These are phyloP conservation scores for Alternaria infectoria DNA, from an alignment of 2,329 filamentous ascomycete genomes.

Conservation along the genomic window DNA sequence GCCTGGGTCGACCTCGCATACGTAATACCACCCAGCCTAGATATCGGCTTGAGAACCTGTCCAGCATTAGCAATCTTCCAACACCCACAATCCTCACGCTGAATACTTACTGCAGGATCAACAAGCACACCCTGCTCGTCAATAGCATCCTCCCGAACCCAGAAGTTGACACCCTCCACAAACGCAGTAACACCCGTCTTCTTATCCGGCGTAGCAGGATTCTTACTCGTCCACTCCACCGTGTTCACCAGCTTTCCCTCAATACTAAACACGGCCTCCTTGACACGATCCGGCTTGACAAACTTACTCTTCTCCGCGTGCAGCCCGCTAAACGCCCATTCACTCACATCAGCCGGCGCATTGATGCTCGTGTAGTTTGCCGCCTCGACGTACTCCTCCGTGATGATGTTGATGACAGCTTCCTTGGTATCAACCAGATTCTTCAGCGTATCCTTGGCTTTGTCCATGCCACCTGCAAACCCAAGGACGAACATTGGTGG, in stretches of 20 bases:
- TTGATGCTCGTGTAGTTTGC: conserved; percentile 84
- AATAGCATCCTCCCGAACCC: conserved; percentile 86
- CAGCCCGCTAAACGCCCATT: conserved; percentile 81
- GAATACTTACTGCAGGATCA: conserved; percentile 67
- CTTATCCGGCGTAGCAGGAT: conserved; percentile 67
- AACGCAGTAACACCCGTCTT: conserved; percentile 77
- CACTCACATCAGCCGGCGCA: conserved; percentile 74
- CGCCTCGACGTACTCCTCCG: conserved; percentile 83
- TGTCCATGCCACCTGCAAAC: conserved; percentile 62
- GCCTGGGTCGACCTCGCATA: conserved; percentile 75
- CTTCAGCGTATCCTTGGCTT: conserved; percentile 78
- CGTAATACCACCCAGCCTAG: conserved; percentile 82
- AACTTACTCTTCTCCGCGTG: conserved; percentile 70
- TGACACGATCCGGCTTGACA: conserved; percentile 75
- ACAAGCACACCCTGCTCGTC: conserved; percentile 77
- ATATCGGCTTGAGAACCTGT: conserved; percentile 74
- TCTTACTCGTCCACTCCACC: conserved; percentile 77
- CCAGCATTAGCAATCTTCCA: background rate
- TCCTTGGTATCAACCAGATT: conserved; percentile 76
- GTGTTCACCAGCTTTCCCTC: conserved; percentile 78
- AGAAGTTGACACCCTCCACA: conserved; percentile 85
- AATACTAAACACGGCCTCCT: conserved; percentile 81
- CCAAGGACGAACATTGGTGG: conserved; percentile 80
- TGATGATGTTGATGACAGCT: conserved; percentile 83
- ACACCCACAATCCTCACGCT: background rate